Conservation (phyloP, 108 stramenopile genomes). For the Hondaea fermentalgiana region DNA sequence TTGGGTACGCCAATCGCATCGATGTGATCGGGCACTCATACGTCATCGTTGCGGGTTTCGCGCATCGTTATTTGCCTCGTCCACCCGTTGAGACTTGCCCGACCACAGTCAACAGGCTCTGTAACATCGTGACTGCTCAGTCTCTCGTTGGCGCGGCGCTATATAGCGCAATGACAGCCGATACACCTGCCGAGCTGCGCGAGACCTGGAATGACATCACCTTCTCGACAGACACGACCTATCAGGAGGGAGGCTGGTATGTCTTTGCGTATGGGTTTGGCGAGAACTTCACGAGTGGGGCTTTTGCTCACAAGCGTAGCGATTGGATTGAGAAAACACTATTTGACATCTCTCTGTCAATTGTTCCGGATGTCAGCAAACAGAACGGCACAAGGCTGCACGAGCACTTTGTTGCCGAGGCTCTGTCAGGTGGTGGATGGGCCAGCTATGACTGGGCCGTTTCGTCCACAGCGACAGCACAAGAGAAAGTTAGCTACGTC, state of each 20-base stretch:
- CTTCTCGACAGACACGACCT: neutral
- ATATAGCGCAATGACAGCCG: neutral
- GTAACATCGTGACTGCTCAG: neutral
- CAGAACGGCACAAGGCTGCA: neutral
- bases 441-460: neutral
- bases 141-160: neutral
- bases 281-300: neutral
- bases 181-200: neutral
- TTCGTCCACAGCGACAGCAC: neutral
- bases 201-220: neutral
- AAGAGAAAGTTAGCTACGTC: neutral
- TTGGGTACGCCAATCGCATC: neutral
- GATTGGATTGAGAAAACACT: neutral
- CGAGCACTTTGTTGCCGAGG: neutral
- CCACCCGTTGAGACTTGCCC: neutral
- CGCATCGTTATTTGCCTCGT: neutral
- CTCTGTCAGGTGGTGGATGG: neutral
- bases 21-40: neutral
- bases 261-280: neutral
- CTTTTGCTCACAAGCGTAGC: neutral
- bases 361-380: neutral
- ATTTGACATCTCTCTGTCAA: neutral
- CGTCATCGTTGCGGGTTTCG: neutral
- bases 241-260: neutral
- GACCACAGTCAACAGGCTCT: neutral